Evolutionary conservation across 2,329 filamentous ascomycete genomes (phyloP).

Genomic region (Cladosporium sphaerospermum): DNA sequence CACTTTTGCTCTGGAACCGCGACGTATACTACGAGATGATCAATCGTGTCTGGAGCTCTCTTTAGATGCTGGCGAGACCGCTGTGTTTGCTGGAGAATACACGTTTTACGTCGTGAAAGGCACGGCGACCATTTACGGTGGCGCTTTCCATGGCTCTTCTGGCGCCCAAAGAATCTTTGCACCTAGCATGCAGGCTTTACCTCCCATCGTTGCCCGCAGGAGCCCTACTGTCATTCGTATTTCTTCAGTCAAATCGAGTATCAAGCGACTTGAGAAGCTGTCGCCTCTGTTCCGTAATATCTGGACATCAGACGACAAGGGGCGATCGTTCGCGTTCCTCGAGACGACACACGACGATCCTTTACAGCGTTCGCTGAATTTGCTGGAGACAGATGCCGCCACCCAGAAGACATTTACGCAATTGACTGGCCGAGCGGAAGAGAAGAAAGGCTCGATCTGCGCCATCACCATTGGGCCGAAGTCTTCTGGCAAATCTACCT

Average conservation of each 20-base stretch:
- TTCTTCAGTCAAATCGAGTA: constrained; percentile 42
- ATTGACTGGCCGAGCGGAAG: constrained; percentile 36
- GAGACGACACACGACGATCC: constrained; percentile 23
- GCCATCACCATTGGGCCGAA: constrained; percentile 64
- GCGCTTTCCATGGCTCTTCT: constrained; percentile 46
- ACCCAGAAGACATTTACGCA: constrained; percentile 34
- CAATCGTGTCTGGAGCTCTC: constrained; percentile 16
- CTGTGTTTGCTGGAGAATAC: constrained; percentile 56
- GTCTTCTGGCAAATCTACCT: constrained; percentile 70
- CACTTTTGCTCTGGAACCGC: constrained; percentile 9
- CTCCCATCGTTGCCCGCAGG: constrained; percentile 50
- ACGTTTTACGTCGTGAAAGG: constrained; percentile 57
- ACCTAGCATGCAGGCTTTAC: constrained; percentile 63
- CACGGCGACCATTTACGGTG: constrained; percentile 59
- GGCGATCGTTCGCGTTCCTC: constrained; percentile 30
- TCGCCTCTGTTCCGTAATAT: constrained; percentile 62
- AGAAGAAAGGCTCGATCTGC: constrained; percentile 19
- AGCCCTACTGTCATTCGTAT: constrained; percentile 51
- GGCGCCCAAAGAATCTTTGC: constrained; percentile 53
- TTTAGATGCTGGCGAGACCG: constrained; percentile 27
- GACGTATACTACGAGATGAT: constrained; percentile 16
- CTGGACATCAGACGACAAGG: constrained; percentile 49
- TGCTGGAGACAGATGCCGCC: constrained; percentile 24
- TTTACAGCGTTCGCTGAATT: constrained; percentile 21
- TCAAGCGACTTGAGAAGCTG: constrained; percentile 52